Evolutionary conservation across 257 asterid species (phyloP).

Genomic region (Capsicum chinense): DNA sequence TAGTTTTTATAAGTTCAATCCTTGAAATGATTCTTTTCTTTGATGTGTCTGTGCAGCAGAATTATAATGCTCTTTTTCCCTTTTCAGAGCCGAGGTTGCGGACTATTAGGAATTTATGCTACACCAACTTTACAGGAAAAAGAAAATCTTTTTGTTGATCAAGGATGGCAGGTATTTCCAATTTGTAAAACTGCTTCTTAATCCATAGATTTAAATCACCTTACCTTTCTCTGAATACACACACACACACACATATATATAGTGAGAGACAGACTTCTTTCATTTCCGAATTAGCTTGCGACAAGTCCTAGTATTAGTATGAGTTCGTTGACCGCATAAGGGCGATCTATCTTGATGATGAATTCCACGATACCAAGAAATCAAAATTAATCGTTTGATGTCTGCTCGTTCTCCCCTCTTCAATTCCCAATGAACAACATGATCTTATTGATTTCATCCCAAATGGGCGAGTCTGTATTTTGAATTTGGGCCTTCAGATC

Average conservation of each 20-base stretch:
- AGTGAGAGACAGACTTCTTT: too few relatives aligned
- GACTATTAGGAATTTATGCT: conserved; percentile 71
- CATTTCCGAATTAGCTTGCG: too few relatives aligned
- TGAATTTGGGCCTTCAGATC: too few relatives aligned
- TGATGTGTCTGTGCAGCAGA: not conserved
- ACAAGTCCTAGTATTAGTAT: too few relatives aligned
- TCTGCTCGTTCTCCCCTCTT: too few relatives aligned
- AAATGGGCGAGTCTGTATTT: too few relatives aligned
- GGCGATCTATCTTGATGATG: too few relatives aligned
- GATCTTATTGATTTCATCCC: too few relatives aligned
- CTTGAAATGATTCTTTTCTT: not conserved
- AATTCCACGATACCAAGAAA: too few relatives aligned
- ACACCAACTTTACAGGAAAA: conserved; percentile 90
- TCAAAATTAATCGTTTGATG: too few relatives aligned
- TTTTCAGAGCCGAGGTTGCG: conserved; percentile 91
- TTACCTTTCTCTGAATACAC: not conserved
- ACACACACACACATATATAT: not conserved
- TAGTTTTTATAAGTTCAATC: not conserved
- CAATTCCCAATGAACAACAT: too few relatives aligned
- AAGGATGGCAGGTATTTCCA: conserved; percentile 89
- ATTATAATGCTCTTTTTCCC: conserved; percentile 30
- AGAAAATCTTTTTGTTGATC: conserved; percentile 91
- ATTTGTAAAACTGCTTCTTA: conserved; percentile 15
- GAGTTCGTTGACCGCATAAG: too few relatives aligned
- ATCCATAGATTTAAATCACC: conserved; percentile 22